Evolutionary conservation across 257 asterid species (phyloP).

Genomic region (Dorcoceras hygrometricum): DNA sequence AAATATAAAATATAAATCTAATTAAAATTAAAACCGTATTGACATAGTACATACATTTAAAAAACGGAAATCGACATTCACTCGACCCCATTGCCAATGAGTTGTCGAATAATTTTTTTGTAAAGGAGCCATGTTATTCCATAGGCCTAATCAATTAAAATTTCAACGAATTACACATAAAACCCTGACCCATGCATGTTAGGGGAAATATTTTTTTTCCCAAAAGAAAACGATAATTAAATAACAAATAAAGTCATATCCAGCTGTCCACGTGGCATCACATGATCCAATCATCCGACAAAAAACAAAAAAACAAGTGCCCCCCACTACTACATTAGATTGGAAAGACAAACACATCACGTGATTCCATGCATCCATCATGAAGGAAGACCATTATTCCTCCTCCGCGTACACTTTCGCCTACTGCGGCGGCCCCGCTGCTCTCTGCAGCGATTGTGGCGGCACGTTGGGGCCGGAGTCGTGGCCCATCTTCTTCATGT

Average conservation of each 20-base stretch:
- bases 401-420: slow-evolving; percentile 34
- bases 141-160: neutral
- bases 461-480: slow-evolving; percentile 19
- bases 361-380: slow-evolving; percentile 31
- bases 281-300: slow-evolving; percentile 17
- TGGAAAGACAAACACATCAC: slow-evolving; percentile 34
- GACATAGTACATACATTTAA: neutral
- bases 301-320: neutral
- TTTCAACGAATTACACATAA: neutral
- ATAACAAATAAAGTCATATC: slow-evolving; percentile 18
- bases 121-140: neutral
- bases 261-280: slow-evolving; percentile 29
- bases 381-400: slow-evolving; percentile 16
- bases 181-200: neutral
- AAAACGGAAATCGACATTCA: neutral
- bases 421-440: slow-evolving; percentile 21
- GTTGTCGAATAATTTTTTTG: neutral
- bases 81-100: neutral
- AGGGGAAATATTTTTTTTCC: neutral
- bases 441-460: slow-evolving; percentile 14
- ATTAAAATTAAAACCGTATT: too few species aligned
- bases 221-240: too few species aligned
- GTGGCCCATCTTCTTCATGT: slow-evolving; percentile 43
- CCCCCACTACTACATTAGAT: slow-evolving; percentile 25
- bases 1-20: too few species aligned